A percentile compares a stretch with the other conserved stretches of the same genome.
These are phyloP conservation scores for Huntiella decipiens DNA, from an alignment of 2,329 filamentous ascomycete species.

Conservation along the genomic window DNA sequence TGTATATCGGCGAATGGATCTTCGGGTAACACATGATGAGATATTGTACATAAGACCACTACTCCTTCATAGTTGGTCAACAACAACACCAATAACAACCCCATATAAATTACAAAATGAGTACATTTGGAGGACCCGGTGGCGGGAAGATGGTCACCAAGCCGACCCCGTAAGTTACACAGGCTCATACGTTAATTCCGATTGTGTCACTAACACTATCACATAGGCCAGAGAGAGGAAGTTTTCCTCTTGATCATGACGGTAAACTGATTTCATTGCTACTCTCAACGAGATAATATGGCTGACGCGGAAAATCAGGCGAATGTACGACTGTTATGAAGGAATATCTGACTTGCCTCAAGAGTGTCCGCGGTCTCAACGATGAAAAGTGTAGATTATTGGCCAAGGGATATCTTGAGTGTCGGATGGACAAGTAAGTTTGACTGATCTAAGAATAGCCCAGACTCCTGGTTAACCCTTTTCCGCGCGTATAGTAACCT, in stretches of 20 bases:
- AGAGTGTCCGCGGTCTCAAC: constrained; percentile 65
- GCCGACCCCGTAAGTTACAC: constrained; percentile 44
- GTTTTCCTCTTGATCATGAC: constrained; percentile 92
- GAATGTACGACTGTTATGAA: constrained; percentile 87
- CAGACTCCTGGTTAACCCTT: not conserved
- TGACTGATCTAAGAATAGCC: not conserved
- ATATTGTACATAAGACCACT: not conserved
- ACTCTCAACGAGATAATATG: not conserved
- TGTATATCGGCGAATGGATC: not conserved
- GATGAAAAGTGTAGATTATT: constrained; percentile 67
- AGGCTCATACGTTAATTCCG: not conserved
- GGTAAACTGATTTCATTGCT: constrained; percentile 21
- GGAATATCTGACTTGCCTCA: constrained; percentile 72
- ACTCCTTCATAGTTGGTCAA: no score
- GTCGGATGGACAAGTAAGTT: constrained; percentile 80
- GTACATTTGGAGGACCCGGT: constrained; percentile 53
- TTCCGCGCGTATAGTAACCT: constrained; percentile 45
- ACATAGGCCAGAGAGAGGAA: constrained; percentile 66
- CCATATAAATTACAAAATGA: constrained; percentile 22
- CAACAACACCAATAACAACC: no score
- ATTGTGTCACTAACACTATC: not conserved
- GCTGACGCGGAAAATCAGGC: constrained; percentile 27
- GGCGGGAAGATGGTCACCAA: constrained; percentile 42
- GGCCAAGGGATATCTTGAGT: constrained; percentile 75
- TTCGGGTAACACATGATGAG: not conserved